phyloP scores from a whole-genome alignment of 169 alveolate species.

The Eimeria sp. region DNA sequence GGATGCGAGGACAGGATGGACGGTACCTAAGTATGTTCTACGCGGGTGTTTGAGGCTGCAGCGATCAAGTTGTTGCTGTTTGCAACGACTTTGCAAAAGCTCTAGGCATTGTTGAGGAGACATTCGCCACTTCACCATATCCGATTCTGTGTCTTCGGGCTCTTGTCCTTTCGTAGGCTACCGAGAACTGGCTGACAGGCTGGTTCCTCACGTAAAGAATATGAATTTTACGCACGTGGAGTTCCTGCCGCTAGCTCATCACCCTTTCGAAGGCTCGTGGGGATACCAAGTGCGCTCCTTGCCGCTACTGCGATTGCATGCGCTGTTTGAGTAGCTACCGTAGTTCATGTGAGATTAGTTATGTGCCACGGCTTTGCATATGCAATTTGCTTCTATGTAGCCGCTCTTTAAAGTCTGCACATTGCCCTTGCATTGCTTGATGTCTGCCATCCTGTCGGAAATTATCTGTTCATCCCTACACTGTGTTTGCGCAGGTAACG shows the following conservation, averaged over 20 bases:
- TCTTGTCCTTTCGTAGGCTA: conserved; percentile 71
- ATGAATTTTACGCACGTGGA: conserved; percentile 89
- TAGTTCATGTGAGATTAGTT: neutral
- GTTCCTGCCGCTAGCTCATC: conserved; percentile 89
- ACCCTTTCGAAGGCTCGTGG: conserved; percentile 90
- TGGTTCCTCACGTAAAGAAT: conserved; percentile 85
- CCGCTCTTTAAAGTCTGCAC: neutral
- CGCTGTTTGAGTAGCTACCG: neutral
- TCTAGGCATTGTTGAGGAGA: neutral
- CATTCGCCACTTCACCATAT: neutral
- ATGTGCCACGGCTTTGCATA: neutral
- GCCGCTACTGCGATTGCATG: neutral
- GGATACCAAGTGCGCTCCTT: conserved; percentile 86
- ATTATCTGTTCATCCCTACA: neutral
- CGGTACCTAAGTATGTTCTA: conserved; percentile 79
- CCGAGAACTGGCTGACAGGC: conserved; percentile 87
- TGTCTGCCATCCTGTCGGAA: neutral
- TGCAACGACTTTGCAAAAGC: neutral
- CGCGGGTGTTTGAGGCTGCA: neutral
- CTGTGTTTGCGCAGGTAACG: conserved; percentile 78
- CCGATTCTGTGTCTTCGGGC: neutral
- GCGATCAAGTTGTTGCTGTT: neutral
- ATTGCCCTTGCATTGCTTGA: neutral
- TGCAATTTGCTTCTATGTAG: neutral
- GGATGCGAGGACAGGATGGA: conserved; percentile 89